Conservation (phyloP, 2,329 filamentous ascomycete species). For the Verticillium longisporum region DNA sequence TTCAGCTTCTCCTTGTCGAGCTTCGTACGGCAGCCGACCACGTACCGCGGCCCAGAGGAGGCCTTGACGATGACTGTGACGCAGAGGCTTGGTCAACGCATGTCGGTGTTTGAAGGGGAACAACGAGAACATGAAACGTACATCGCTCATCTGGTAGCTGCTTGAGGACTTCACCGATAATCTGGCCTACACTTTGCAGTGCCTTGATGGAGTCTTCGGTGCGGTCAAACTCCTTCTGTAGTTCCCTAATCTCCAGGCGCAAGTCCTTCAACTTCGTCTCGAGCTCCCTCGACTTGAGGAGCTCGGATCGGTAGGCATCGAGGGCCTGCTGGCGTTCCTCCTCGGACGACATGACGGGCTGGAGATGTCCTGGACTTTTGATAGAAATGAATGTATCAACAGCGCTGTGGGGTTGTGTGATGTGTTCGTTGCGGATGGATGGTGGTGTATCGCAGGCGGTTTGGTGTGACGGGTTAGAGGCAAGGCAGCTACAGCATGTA, state of each 20-base stretch:
- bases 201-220: slow-evolving; percentile 99
- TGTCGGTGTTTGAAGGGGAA: neutral
- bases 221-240: slow-evolving; percentile 91
- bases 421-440: neutral
- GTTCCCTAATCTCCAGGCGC: slow-evolving; percentile 89
- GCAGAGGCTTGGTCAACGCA: neutral
- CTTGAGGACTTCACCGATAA: slow-evolving; percentile 98
- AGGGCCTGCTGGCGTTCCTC: slow-evolving; percentile 63
- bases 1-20: slow-evolving; percentile 97
- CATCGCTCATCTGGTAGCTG: slow-evolving; percentile 98
- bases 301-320: slow-evolving; percentile 70
- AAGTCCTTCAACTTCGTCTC: slow-evolving; percentile 94
- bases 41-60: slow-evolving; percentile 93
- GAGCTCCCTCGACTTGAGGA: slow-evolving; percentile 95
- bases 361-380: slow-evolving; percentile 1
- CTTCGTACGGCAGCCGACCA: slow-evolving; percentile 96
- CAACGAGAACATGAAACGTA: slow-evolving; percentile 38
- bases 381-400: slow-evolving; percentile 1
- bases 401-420: neutral
- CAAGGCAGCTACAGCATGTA: slow-evolving; percentile 2
- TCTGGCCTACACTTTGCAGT: slow-evolving; percentile 96
- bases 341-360: slow-evolving; percentile 42
- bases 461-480: neutral
- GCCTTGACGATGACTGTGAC: slow-evolving; percentile 90
- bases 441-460: neutral